A percentile compares a stretch with the other conserved stretches of the same genome.
Conservation (phyloP, 305 asterid genomes). For the Solanum aculeatissimum region DNA sequence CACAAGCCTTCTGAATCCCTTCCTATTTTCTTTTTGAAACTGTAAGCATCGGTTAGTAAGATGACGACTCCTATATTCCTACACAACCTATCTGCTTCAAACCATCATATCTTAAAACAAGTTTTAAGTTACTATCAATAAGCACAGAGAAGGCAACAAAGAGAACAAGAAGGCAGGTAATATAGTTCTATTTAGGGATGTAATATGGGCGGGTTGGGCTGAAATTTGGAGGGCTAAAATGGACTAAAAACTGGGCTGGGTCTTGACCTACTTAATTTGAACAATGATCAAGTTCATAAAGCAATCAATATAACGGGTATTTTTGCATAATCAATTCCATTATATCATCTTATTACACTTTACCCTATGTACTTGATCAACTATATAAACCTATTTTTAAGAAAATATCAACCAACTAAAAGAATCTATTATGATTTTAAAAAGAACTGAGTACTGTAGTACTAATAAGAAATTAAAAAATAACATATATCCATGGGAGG, state of each 20-base stretch:
- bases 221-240: neutral
- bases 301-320: neutral
- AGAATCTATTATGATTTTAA: neutral
- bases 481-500: neutral
- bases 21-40: neutral
- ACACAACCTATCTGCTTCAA: neutral
- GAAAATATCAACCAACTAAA: neutral
- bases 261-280: neutral
- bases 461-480: neutral
- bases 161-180: neutral
- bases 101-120: neutral
- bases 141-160: neutral
- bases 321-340: neutral
- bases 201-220: neutral
- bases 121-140: neutral
- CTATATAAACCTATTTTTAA: neutral
- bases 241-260: neutral
- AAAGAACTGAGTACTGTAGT: neutral
- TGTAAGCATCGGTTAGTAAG: neutral
- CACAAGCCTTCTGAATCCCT: neutral
- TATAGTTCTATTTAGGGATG: neutral
- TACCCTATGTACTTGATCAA: neutral
- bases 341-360: neutral
- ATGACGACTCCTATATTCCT: neutral
- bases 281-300: neutral